Evolutionary conservation across 139 green algal genomes (phyloP), one percentile per base, ranked within the genome.

Genomic region (Asterochloris erici): DNA sequence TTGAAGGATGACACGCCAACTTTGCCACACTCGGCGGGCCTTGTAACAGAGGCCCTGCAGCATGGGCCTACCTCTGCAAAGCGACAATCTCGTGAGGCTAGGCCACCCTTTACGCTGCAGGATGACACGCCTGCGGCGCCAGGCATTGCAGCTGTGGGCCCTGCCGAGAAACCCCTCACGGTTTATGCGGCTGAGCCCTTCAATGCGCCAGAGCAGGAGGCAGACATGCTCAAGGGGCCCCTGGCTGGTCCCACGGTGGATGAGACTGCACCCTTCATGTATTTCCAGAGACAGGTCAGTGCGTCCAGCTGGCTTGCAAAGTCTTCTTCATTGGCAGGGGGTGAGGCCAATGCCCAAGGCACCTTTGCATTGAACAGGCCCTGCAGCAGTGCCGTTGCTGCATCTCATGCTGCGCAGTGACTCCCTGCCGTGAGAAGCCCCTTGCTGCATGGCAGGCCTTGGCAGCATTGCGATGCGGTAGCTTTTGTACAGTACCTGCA

Each of bases 211-310:
- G 19, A 71, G 17, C 66, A 81, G 13, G 12, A 71, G 13, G 28
- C 77, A 26, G 77, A 19, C 63, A 73, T 63, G 14, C 63, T 27
- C 10, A 73, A 81, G 63, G 61, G 69, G 27, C 63, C 63, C 77
- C 62, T 73, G 28, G 62, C 63, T 27, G 62, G 24, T 27, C 16
- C 77, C 11, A 38, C 11, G 14, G 63, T 17, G 24, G 62, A 81
- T 28, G 63, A 73, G 17, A 70, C 63, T 62, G 61, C 77, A 23
- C 24, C 68, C 63, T 81, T 81, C 77, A 73, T 63, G 77, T 73
- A 73, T 23, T 81, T 81, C 27, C 63, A 81, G 77, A 62, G 77
- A 73, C 77, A 81, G 26, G 77, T 81, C 6, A 81, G 76, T 73
- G 19, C 26, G 15, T 71, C 15, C 15, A 60, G 38, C 47, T 68